Evolutionary conservation across 371 early-diverging fungal species (phyloP).

Genomic region (Quaeritorhiza haematococci): DNA sequence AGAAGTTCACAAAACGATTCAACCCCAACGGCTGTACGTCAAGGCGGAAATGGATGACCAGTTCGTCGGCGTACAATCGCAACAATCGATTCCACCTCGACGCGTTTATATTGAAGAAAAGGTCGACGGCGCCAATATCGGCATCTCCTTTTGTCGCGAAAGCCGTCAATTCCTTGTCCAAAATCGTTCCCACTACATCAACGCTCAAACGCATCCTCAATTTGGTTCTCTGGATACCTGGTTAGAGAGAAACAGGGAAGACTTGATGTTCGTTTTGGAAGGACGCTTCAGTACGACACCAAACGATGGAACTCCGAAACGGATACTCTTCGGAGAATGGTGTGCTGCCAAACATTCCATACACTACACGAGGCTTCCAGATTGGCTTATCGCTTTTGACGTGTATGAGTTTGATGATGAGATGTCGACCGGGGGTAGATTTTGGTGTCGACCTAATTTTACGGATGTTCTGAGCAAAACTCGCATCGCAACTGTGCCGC

Average conservation of each 20-base stretch:
- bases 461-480: conserved; percentile 1
- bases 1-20: too few relatives aligned
- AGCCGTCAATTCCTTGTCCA: conserved; percentile 14
- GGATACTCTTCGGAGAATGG: conserved; percentile 55
- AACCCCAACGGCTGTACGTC: too few relatives aligned
- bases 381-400: conserved; percentile 51
- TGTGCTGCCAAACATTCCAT: conserved; percentile 45
- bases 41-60: neutral
- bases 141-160: conserved; percentile 15
- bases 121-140: conserved; percentile 55
- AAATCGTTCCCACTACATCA: conserved; percentile 30
- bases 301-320: neutral
- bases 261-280: conserved; percentile 5
- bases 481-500: conserved; percentile 1
- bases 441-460: conserved; percentile 14
- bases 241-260: conserved; percentile 11
- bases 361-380: conserved; percentile 36
- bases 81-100: neutral
- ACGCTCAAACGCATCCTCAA: conserved; percentile 18
- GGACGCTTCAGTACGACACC: neutral
- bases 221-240: conserved; percentile 15
- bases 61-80: neutral
- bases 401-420: conserved; percentile 21
- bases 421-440: conserved; percentile 16
- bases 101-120: conserved; percentile 48